phyloP scores from a whole-genome alignment of 2,329 filamentous ascomycete species.

The Elsinoe arachidis region DNA sequence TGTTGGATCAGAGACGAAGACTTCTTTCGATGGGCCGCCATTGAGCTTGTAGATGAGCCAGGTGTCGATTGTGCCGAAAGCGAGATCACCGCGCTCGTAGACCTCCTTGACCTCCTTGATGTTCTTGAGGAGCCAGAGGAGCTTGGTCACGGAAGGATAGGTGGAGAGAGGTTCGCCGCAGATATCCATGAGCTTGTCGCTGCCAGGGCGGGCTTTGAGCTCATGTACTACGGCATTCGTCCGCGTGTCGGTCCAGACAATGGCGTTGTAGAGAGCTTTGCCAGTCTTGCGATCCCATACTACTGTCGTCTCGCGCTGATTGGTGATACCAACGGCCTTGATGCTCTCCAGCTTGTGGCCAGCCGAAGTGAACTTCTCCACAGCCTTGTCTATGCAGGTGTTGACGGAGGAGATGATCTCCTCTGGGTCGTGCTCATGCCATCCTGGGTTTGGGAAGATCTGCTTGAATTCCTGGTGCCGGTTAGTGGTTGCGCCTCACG shows the following conservation, averaged over 20 bases:
- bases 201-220: conserved; percentile 57
- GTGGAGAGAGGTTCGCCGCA: conserved; percentile 81
- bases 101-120: conserved; percentile 59
- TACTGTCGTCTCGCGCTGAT: conserved; percentile 80
- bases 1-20: conserved; percentile 76
- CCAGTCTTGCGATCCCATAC: conserved; percentile 78
- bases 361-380: conserved; percentile 59
- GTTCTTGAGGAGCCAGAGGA: conserved; percentile 73
- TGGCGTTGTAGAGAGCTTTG: conserved; percentile 71
- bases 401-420: conserved; percentile 69
- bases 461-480: conserved; percentile 60
- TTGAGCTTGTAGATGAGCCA: conserved; percentile 84
- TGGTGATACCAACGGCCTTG: conserved; percentile 74
- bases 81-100: conserved; percentile 66
- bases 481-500: not conserved
- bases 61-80: conserved; percentile 80
- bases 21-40: conserved; percentile 56
- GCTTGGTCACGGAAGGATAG: conserved; percentile 79
- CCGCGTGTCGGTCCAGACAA: conserved; percentile 85
- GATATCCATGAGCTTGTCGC: conserved; percentile 59
- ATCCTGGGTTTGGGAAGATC: conserved; percentile 78
- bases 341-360: conserved; percentile 63
- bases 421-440: conserved; percentile 80
- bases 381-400: conserved; percentile 68
- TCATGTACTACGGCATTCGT: conserved; percentile 69